A percentile compares a stretch with the other conserved stretches of the same genome.
Conservation (phyloP, 1,284 basidiomycete genomes). For the Volvariella volvacea region DNA sequence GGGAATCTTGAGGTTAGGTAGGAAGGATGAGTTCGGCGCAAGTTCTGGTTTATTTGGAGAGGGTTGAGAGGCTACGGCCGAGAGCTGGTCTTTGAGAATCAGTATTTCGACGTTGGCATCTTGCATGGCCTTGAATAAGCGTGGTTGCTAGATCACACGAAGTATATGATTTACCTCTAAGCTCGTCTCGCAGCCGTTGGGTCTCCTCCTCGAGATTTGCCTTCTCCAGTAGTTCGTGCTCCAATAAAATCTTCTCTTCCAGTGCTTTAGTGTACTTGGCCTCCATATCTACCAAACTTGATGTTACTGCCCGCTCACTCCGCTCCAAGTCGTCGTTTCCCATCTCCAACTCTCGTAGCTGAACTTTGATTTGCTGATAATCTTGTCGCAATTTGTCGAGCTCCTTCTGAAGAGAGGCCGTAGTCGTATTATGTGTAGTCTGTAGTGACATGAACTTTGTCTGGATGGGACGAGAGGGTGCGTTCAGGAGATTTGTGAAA, state of each 20-base stretch:
- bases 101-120: constrained; percentile 83
- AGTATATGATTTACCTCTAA: constrained; percentile 66
- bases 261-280: constrained; percentile 85
- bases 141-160: constrained; percentile 7
- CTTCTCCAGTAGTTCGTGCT: constrained; percentile 94
- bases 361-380: constrained; percentile 72
- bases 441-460: constrained; percentile 85
- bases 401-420: constrained; percentile 81
- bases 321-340: constrained; percentile 94
- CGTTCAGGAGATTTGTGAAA: too few relatives aligned
- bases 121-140: constrained; percentile 22
- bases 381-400: constrained; percentile 81
- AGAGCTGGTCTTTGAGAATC: constrained; percentile 73
- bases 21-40: constrained; percentile 10
- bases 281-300: constrained; percentile 89
- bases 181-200: constrained; percentile 89
- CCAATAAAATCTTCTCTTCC: constrained; percentile 95
- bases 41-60: constrained; percentile 9
- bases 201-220: constrained; percentile 86
- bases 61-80: constrained; percentile 21
- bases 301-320: constrained; percentile 86
- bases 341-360: constrained; percentile 87
- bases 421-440: constrained; percentile 84
- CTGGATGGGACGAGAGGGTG: constrained; percentile 29
- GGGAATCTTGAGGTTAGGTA: constrained; percentile 24